phyloP scores from a whole-genome alignment of 768 basidiomycete genomes.

The Aureoboletus auriporus region DNA sequence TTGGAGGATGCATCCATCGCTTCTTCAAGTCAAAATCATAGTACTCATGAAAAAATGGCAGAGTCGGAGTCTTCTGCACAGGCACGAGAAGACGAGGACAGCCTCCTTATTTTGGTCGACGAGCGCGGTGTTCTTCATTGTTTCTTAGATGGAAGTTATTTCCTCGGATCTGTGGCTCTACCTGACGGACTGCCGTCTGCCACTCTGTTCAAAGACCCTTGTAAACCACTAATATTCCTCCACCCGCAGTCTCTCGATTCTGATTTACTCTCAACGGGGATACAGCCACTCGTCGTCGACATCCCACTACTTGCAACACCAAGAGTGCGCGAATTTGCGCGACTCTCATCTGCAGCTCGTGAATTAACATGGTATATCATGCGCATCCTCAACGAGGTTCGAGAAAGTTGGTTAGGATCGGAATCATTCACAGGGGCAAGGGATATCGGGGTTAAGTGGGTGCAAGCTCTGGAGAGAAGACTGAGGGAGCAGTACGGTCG shows the following conservation, averaged over 20 bases:
- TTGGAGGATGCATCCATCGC: conserved; percentile 59
- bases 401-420: conserved; percentile 67
- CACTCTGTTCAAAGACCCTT: conserved; percentile 41
- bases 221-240: conserved; percentile 45
- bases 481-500: conserved; percentile 66
- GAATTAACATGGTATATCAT: conserved; percentile 71
- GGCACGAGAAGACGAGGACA: conserved; percentile 51
- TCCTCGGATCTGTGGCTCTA: conserved; percentile 49
- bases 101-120: conserved; percentile 62
- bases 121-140: conserved; percentile 52
- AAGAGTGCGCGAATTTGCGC: conserved; percentile 64
- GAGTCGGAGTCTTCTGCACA: conserved; percentile 23
- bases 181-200: conserved; percentile 30
- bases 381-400: conserved; percentile 71
- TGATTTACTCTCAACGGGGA: conserved; percentile 22
- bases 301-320: conserved; percentile 56
- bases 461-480: conserved; percentile 57
- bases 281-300: conserved; percentile 44
- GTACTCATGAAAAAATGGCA: conserved; percentile 22
- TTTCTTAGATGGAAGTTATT: conserved; percentile 76
- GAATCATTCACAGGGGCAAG: conserved; percentile 63
- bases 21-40: conserved; percentile 36
- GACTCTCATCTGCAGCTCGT: conserved; percentile 62
- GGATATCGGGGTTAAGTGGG: conserved; percentile 71
- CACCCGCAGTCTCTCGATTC: conserved; percentile 35